Evolutionary conservation across 2,329 filamentous ascomycete genomes (phyloP).

Genomic region (Penicillium sp.): DNA sequence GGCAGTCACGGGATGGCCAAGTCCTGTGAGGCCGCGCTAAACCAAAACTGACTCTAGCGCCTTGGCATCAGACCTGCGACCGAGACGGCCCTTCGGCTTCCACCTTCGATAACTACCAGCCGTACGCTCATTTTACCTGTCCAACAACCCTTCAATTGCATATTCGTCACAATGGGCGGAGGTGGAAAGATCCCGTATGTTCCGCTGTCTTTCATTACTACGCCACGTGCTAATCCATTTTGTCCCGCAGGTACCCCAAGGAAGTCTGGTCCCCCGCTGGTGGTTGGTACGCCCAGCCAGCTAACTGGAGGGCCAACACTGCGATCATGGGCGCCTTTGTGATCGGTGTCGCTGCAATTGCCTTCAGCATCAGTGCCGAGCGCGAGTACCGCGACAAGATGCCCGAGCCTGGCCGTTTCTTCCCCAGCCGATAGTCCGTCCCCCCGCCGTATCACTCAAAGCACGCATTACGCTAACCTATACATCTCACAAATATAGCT

Average conservation of each 20-base stretch:
- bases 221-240: conserved; percentile 23
- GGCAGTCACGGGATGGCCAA: conserved; percentile 37
- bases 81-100: conserved; percentile 32
- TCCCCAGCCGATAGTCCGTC: conserved; percentile 76
- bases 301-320: conserved; percentile 94
- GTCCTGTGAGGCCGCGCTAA: conserved; percentile 37
- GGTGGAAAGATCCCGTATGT: conserved; percentile 71
- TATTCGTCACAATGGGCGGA: conserved; percentile 58
- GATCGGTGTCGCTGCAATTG: conserved; percentile 62
- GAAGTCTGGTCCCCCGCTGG: conserved; percentile 98
- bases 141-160: conserved; percentile 24
- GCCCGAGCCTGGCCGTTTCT: conserved; percentile 73
- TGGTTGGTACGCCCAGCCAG: conserved; percentile 94
- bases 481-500: conserved; percentile 45
- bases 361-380: conserved; percentile 70
- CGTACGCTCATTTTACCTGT: conserved; percentile 22
- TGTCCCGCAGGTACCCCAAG: conserved; percentile 73
- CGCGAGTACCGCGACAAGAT: conserved; percentile 69
- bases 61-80: conserved; percentile 31
- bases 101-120: conserved; percentile 24
- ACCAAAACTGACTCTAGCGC: conserved; percentile 20
- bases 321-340: conserved; percentile 67
- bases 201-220: conserved; percentile 38
- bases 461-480: conserved; percentile 17
- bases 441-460: conserved; percentile 6